Base-by-base conservation (phyloP, 106 monocot genomes). In the Platanthera guangdongensis region DNA sequence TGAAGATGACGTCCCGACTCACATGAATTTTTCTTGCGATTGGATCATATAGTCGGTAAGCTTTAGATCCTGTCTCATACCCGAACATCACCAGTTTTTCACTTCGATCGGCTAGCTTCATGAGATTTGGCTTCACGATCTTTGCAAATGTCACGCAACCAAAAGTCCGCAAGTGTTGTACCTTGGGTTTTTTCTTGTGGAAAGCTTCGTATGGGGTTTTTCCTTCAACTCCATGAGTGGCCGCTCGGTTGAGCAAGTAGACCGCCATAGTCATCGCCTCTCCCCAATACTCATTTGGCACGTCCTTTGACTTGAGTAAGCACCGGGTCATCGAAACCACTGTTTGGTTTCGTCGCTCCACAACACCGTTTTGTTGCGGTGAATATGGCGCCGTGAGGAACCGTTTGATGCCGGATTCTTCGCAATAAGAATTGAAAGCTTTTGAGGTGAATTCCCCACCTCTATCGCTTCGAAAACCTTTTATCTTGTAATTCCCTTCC, bases 361-460 rank as follows among this genome's bases (percentile, higher is more conserved):
- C 82, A 3, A 82, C 71, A 8, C 77, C 82, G 68, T 82, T 82
- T 77, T 68, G 77, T 45, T 82, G 77, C 13, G 76, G 72, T 6
- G 82, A 47, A 10, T 72, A 76, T 4, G 73, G 60, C 11, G 57
- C 47, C 12, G 77, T 72, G 3, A 39, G 6, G 10, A 60, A 30
- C 6, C 67, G 51, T 14, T 57, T 71, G 3, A 82, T 19, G 4
- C 77, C 77, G 6, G 49, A 9, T 14, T 70, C 19, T 6, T 30
- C 46, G 13, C 81, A 81, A 19, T 68, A 81, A 4, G 1, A 0
- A 5, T 0, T 7, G 18, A 81, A 81, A 3, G 68, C 81, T 5
- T 47, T 9, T 3, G 75, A 75, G 18, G 30, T 81, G 68, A 57
- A 71, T 15, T 76, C 76, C 18, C 45, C 19, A 13, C 81, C 81